Base-by-base conservation (phyloP, 345 rosid species). In the Melastoma malabathricum region DNA sequence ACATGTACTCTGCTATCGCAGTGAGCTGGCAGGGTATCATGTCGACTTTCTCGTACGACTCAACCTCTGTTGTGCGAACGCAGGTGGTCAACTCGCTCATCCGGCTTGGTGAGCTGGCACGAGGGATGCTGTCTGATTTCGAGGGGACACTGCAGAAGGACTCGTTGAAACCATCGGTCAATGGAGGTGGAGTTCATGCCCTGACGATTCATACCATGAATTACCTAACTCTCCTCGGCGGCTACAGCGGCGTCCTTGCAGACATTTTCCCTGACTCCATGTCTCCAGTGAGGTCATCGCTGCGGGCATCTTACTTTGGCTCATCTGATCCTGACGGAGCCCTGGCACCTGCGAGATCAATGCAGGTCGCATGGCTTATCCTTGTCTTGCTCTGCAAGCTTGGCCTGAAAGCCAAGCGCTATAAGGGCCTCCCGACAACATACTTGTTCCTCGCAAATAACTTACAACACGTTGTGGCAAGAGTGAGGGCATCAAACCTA, bases 371-470 rank as follows among this genome's bases (percentile, higher is more conserved):
- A 15, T 75, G 81, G 86, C 39, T 83, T 14, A 56, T 83, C 43
- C 78, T 81, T 15, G 66, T 77, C 17, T 72, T 86, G 3, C 78
- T 83, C 2, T 81, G 87, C 63, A 83, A 74, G 48, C 76, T 86
- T 48, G 94, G 83, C 69, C 56, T 57, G 15, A 86, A 79, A 67
- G 71, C 86, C 2, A 64, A 81, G 54, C 71, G 52, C 18, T 83
- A 79, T 71, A 81, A 77, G 20, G 76, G 75, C 50, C 65, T 62
- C 18, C 64, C 86, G 2, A 9, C 66, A 18, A 66, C 75, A 12
- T 81, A 81, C 57, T 77, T 86, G 59, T 86, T 79, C 78, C 58
- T 86, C 18, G 81, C 86, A 10, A 86, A 81, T 75, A 86, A 77
- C 63, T 68, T 81, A 47, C 89, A 77, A 17, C 73, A 79, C 67